Base-by-base conservation (phyloP, 2,329 filamentous ascomycete species). In the Fusarium dlaminii region DNA sequence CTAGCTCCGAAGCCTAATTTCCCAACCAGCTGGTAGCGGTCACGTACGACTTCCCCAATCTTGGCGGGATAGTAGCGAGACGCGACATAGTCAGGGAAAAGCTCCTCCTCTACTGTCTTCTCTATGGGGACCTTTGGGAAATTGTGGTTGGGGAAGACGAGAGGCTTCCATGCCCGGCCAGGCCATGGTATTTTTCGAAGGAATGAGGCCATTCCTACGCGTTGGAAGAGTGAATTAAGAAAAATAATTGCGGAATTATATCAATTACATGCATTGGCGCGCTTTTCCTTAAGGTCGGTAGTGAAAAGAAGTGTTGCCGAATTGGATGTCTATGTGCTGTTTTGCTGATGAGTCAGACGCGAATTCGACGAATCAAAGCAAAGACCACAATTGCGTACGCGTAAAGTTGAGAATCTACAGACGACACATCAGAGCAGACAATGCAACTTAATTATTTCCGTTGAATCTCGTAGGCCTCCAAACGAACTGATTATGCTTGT, bases 1-100 rank as follows among this genome's bases (percentile, higher is more conserved):
- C 80, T 83, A 9, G 79, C 78, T 13, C 84, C 83, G 74, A 79
- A 84, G 1, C 83, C 83, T 11, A 86, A 77, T 70, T 86, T 85
- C 24, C 83, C 82, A 3, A 82, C 77, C 46, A 86, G 78, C 11
- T 74, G 78, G 61, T 85, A 85, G 43, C 81, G 77, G 27, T 74
- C 68, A 18, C 29, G 55, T 5, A 80, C 48, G 22, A 78, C 61
- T 55, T 78, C 60, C 6, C 77, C 77, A 51, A 79, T 82, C 40
- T 32, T 63, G 36, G 67, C 70, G 0, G 77, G 74, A 45, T 77
- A 79, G 56, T 78, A 79, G 6, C 66, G 70, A 39, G 76, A 74
- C 13, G 73, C 68, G 4, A 72, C 7, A 14, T 79, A 79, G 39
- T 67, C 63, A 3, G 64, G 68, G 10, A 78, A 55, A 3, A 55